phyloP scores from a whole-genome alignment of 169 alveolate genomes.

The Cryptosporidium sp. region DNA sequence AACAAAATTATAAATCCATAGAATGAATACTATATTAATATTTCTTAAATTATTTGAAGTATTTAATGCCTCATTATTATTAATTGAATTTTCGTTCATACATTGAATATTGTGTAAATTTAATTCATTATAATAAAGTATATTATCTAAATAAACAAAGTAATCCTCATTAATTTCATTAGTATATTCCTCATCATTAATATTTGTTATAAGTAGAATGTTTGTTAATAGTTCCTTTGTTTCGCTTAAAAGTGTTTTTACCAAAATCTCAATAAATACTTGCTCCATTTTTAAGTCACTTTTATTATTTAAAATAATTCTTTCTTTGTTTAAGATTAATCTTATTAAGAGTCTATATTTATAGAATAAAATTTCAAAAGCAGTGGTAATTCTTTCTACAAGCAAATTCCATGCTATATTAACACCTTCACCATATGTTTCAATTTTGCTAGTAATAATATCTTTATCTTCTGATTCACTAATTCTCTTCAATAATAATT shows the following conservation, averaged over 20 bases:
- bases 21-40: conserved; percentile 12
- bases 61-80: neutral
- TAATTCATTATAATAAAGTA: conserved; percentile 1
- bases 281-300: conserved; percentile 17
- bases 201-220: conserved; percentile 29
- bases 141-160: conserved; percentile 30
- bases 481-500: conserved; percentile 46
- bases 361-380: conserved; percentile 30
- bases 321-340: conserved; percentile 14
- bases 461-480: conserved; percentile 25
- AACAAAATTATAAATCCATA: conserved; percentile 51
- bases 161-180: conserved; percentile 48
- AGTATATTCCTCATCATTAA: conserved; percentile 8
- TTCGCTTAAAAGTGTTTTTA: conserved; percentile 26
- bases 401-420: conserved; percentile 45
- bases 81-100: conserved; percentile 1
- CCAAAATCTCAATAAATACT: conserved; percentile 27
- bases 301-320: neutral
- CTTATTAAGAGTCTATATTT: conserved; percentile 52
- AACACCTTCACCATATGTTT: conserved; percentile 39
- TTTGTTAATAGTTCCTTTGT: conserved; percentile 51
- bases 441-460: neutral
- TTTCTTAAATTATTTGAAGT: conserved; percentile 14
- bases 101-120: conserved; percentile 2
- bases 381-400: neutral